A percentile compares a stretch with the other conserved stretches of the same genome.
phyloP scores from a whole-genome alignment of 176 grass and related monocot species.

The Oryza glumipatula region DNA sequence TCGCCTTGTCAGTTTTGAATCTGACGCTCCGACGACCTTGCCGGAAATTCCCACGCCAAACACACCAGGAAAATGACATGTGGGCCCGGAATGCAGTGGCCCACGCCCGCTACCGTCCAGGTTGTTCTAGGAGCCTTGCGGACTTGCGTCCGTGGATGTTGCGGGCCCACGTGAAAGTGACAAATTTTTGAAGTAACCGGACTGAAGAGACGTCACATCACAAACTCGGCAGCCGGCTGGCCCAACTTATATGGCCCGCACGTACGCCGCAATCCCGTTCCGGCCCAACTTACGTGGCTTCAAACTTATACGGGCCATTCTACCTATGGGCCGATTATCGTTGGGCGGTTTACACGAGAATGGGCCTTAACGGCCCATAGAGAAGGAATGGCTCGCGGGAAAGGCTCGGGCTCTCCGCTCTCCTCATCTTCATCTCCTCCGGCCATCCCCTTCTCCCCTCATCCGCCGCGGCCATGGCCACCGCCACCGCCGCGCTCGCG shows the following conservation, averaged over 20 bases:
- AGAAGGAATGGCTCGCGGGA: constrained; percentile 29
- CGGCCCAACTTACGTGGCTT: no score
- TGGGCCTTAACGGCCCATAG: neutral
- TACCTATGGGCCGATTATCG: no score
- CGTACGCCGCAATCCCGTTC: neutral
- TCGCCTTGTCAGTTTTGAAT: neutral
- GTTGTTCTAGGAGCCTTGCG: no score
- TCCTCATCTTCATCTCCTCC: neutral
- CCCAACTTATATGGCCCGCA: no score
- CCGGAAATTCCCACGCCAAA: no score
- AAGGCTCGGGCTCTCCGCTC: neutral
- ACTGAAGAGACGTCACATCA: no score
- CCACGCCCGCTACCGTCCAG: no score
- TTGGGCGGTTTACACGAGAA: neutral
- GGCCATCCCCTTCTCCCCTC: neutral
- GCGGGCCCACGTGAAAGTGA: neutral
- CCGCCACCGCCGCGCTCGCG: neutral
- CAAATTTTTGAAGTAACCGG: neutral
- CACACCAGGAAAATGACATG: neutral
- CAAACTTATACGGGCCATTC: neutral
- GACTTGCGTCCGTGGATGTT: neutral
- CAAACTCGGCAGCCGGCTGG: no score
- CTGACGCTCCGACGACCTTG: neutral
- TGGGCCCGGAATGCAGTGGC: neutral
- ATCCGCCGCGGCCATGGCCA: neutral